Base-by-base conservation (phyloP, 2,329 filamentous ascomycete genomes). In the Colletotrichum costaricense region DNA sequence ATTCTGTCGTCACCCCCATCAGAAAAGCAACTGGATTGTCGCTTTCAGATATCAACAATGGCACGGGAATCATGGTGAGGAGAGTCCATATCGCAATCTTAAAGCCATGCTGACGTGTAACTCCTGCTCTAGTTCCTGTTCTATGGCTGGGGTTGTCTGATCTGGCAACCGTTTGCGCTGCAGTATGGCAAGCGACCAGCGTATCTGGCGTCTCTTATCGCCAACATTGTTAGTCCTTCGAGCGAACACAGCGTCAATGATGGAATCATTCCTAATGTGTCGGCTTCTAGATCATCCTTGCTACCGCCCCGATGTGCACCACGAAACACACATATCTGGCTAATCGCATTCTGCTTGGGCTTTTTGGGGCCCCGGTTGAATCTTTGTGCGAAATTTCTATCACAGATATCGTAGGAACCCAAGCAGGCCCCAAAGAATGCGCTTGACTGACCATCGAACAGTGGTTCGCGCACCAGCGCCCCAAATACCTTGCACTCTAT, bases 81-180 rank as follows among this genome's bases (percentile, higher is more conserved):
- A 49, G 69, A 72, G 64, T 19, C 5, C 14, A 2, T 9, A 19
- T 19, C 16, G 19, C 19, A 6, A 16, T 9, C 19, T 5, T 0
- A 24, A 24, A 5, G 19, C 11, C 8, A 19, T 5, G 14, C 28
- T 55, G 38, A 55, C 60, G 6, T 22, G 24, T 16, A 9, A 11
- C 1, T 55, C 75, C 22, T 22, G 3, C 19, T 8, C 2, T 6
- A 71, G 69, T 85, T 84, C 38, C 77, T 88, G 2, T 79, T 87
- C n/a, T 75, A 85, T 1, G 86, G 86, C 2, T 86, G 83, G 82
- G 81, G 83, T 0, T 78, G 84, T 28, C 75, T 88, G 7, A 83
- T 87, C 69, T 87, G 85, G 85, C 85, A 87, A 74, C 85, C 86
- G 0, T 81, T 87, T 19, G 84, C 86, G 0, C 77, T 86, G 14